A percentile compares a stretch with the other conserved stretches of the same genome.
Evolutionary conservation across 2,329 filamentous ascomycete species (phyloP).

Genomic region (Fusarium buharicum): DNA sequence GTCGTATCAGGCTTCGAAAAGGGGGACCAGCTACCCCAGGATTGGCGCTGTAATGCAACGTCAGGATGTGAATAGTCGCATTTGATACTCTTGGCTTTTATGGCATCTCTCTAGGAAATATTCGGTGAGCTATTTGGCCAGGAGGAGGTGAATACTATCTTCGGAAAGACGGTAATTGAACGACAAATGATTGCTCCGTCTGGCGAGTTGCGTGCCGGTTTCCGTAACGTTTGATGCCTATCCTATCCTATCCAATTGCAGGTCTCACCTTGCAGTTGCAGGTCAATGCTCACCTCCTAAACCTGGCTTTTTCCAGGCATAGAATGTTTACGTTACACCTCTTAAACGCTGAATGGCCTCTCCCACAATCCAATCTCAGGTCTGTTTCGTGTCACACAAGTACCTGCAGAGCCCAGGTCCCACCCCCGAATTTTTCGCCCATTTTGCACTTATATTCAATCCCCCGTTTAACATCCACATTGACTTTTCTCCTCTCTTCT

Average conservation of each 20-base stretch:
- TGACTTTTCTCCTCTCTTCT: slow-evolving; percentile 17
- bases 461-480: slow-evolving; percentile 36
- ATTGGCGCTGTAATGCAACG: slow-evolving; percentile 37
- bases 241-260: slow-evolving; percentile 39
- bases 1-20: slow-evolving; percentile 32
- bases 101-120: neutral
- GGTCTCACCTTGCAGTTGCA: slow-evolving; percentile 18
- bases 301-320: slow-evolving; percentile 11
- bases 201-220: slow-evolving; percentile 23
- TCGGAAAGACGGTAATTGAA: slow-evolving; percentile 2
- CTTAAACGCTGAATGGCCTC: slow-evolving; percentile 31
- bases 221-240: slow-evolving; percentile 24
- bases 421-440: slow-evolving; percentile 34
- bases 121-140: slow-evolving; percentile 16
- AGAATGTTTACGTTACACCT: no score
- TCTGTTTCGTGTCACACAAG: slow-evolving; percentile 7
- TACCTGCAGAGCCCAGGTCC: slow-evolving; percentile 18
- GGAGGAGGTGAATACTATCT: neutral
- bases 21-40: slow-evolving; percentile 38
- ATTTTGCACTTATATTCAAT: slow-evolving; percentile 43
- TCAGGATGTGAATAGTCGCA: slow-evolving; percentile 31
- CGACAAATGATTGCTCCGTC: slow-evolving; percentile 12
- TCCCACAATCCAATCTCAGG: neutral
- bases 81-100: slow-evolving; percentile 7
- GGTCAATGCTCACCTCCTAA: slow-evolving; percentile 31